These are phyloP conservation scores for Cryomyces minteri DNA, from an alignment of 495 filamentous ascomycete species.

Conservation along the genomic window DNA sequence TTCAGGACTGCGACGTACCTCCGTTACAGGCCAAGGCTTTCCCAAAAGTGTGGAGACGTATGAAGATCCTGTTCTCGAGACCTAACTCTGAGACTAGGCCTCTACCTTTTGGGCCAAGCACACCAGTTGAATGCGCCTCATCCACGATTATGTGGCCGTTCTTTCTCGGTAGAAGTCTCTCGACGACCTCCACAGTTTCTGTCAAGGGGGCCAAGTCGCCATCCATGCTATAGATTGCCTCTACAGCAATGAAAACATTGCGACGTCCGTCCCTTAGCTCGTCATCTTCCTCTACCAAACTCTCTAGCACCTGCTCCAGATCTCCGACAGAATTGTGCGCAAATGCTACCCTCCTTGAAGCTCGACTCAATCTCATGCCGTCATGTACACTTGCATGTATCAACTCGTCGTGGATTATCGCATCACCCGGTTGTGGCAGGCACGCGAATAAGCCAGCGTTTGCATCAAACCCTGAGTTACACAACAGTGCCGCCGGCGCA, in stretches of 20 bases:
- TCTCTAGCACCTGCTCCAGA: constrained; percentile 23
- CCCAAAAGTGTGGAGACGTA: constrained; percentile 58
- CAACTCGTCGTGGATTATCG: constrained; percentile 52
- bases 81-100: constrained; percentile 50
- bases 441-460: constrained; percentile 50
- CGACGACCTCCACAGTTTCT: constrained; percentile 36
- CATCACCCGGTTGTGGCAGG: constrained; percentile 49
- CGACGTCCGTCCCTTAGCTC: constrained; percentile 18
- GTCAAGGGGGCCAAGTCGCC: constrained; percentile 50
- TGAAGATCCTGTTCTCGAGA: constrained; percentile 46
- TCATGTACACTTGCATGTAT: constrained; percentile 67
- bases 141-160: constrained; percentile 61
- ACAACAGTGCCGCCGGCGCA: constrained; percentile 46
- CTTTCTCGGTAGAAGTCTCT: constrained; percentile 31
- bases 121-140: constrained; percentile 60
- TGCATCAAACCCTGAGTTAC: constrained; percentile 64
- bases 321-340: constrained; percentile 37
- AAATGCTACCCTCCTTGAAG: constrained; percentile 31
- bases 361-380: constrained; percentile 51
- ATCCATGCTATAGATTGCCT: constrained; percentile 75
- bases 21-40: constrained; percentile 58
- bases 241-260: constrained; percentile 49
- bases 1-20: constrained; percentile 27
- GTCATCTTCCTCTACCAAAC: constrained; percentile 17
- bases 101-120: constrained; percentile 40